A percentile compares a stretch with the other conserved stretches of the same genome.
Conservation (phyloP, 768 basidiomycete genomes). For the Serendipita sp. region DNA sequence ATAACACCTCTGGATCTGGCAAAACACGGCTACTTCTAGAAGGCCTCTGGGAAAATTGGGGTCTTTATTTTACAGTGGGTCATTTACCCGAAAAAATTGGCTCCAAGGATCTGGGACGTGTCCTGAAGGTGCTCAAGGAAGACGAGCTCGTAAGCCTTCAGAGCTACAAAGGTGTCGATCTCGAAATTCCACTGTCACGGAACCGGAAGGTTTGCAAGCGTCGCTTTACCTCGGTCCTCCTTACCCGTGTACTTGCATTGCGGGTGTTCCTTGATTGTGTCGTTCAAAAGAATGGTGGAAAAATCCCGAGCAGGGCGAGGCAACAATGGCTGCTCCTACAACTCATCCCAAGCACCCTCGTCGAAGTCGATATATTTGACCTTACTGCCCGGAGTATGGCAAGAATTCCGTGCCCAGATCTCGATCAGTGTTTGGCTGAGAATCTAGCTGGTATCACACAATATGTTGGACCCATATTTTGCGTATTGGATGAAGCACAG, state of each 20-base stretch:
- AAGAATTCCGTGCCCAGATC: neutral
- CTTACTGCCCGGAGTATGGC: neutral
- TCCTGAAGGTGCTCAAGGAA: neutral
- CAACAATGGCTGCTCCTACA: neutral
- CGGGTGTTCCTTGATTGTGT: neutral
- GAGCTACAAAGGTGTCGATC: neutral
- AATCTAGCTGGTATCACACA: too few relatives aligned
- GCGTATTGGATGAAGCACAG: neutral
- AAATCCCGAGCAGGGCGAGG: neutral
- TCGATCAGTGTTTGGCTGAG: too few relatives aligned
- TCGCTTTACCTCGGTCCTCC: neutral
- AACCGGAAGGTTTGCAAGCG: neutral
- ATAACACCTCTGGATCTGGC: neutral
- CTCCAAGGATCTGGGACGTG: neutral
- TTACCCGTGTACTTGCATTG: neutral
- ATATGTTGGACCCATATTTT: too few relatives aligned
- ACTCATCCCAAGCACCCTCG: neutral
- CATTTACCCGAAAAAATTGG: neutral
- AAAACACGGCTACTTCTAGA: conserved; percentile 1
- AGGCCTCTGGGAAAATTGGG: neutral
- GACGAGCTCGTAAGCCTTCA: neutral
- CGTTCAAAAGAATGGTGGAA: neutral
- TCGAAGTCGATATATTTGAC: neutral
- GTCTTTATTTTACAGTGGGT: neutral
- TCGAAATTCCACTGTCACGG: neutral